Conservation (phyloP, 1,139 yeast species). For the Meyerozyma smithsonii region DNA sequence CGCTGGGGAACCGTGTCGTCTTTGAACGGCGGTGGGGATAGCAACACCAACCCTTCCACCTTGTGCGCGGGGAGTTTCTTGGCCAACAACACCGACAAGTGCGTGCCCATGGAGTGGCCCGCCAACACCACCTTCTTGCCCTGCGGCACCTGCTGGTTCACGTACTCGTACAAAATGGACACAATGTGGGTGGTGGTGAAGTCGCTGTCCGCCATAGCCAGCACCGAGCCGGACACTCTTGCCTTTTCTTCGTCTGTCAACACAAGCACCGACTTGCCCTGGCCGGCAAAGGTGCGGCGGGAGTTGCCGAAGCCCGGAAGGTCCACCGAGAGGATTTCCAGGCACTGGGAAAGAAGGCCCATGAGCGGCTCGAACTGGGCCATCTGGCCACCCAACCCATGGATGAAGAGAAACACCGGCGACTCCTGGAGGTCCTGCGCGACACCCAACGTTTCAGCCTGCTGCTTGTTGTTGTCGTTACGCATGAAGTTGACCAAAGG, state of each 20-base stretch:
- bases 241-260: conserved; percentile 23
- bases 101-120: conserved; percentile 78
- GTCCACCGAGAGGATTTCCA: conserved; percentile 60
- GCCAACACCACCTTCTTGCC: conserved; percentile 51
- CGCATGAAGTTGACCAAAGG: conserved; percentile 47
- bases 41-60: conserved; percentile 44
- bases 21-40: conserved; percentile 52
- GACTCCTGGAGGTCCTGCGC: conserved; percentile 37
- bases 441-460: conserved; percentile 20
- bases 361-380: conserved; percentile 66
- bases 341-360: conserved; percentile 61
- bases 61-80: conserved; percentile 31
- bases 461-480: conserved; percentile 27
- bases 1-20: conserved; percentile 20
- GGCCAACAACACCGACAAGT: conserved; percentile 47
- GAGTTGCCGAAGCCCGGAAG: conserved; percentile 76
- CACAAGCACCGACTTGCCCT: conserved; percentile 18
- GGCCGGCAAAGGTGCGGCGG: conserved; percentile 17
- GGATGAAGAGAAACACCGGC: conserved; percentile 60
- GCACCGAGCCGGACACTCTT: conserved; percentile 26
- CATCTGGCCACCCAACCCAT: conserved; percentile 77
- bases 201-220: conserved; percentile 36
- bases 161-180: conserved; percentile 36
- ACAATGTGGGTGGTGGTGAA: conserved; percentile 48
- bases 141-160: conserved; percentile 34